Evolutionary conservation across 352 stramenopile species (phyloP).

Genomic region (Pythium grandisporangium): DNA sequence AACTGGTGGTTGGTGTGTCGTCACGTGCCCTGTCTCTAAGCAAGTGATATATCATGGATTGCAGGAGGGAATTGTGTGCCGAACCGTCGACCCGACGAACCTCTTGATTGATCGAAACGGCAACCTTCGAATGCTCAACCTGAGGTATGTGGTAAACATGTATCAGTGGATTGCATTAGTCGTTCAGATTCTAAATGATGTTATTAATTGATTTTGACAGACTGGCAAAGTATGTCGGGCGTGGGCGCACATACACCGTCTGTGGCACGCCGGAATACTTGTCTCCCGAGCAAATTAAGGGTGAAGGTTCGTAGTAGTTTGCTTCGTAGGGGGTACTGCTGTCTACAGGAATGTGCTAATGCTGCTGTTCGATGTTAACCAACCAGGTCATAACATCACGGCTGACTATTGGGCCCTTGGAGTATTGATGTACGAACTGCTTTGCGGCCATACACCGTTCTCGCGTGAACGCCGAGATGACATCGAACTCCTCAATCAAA

Average conservation of each 20-base stretch:
- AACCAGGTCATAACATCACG: conserved; percentile 67
- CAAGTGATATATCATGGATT: no score
- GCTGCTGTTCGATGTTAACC: not conserved
- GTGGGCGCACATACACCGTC: conserved; percentile 77
- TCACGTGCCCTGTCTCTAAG: no score
- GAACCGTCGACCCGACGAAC: conserved; percentile 73
- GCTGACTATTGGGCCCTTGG: conserved; percentile 92
- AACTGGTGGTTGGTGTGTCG: no score
- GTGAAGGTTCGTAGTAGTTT: conserved; percentile 49
- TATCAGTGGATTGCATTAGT: no score
- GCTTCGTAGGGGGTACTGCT: no score
- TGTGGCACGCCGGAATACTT: conserved; percentile 82
- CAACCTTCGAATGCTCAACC: conserved; percentile 77
- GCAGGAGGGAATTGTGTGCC: conserved; percentile 70
- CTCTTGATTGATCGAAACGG: conserved; percentile 72
- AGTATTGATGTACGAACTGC: conserved; percentile 92
- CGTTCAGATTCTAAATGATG: not conserved
- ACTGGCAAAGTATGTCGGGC: conserved; percentile 80
- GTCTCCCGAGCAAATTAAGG: conserved; percentile 81
- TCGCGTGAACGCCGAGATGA: conserved; percentile 74
- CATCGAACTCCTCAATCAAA: conserved; percentile 83
- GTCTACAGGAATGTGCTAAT: no score
- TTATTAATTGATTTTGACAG: conserved; percentile 12
- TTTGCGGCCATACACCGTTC: conserved; percentile 87
- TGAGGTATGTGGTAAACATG: no score